Conservation (phyloP, 352 stramenopile genomes). For the Pythium aquatile region DNA sequence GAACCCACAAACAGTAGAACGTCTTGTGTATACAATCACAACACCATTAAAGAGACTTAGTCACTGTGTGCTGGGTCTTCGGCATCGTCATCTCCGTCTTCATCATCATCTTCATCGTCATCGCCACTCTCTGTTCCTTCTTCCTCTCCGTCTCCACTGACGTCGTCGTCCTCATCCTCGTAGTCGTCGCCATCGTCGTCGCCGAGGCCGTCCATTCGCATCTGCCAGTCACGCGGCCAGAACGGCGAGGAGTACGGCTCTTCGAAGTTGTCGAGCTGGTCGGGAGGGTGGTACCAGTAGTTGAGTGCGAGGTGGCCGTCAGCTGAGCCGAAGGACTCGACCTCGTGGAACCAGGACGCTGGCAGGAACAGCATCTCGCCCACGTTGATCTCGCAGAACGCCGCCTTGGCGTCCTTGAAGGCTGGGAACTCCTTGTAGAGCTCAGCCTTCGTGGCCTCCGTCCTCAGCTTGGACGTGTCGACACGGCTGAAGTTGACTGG, state of each 20-base stretch:
- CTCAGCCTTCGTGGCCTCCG: constrained; percentile 27
- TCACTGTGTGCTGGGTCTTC: constrained; percentile 9
- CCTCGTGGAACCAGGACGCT: constrained; percentile 97
- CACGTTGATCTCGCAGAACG: constrained; percentile 76
- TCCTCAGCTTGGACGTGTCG: constrained; percentile 48
- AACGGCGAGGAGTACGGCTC: constrained; percentile 78
- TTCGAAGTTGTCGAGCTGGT: constrained; percentile 53
- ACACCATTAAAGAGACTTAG: neutral
- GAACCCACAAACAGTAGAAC: neutral
- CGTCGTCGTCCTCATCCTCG: constrained; percentile 16
- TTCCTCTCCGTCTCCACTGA: neutral
- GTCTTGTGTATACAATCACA: neutral
- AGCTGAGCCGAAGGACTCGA: constrained; percentile 79
- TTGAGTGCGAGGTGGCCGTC: constrained; percentile 85
- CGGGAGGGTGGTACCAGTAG: constrained; percentile 89
- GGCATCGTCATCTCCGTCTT: constrained; percentile 3
- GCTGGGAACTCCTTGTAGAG: constrained; percentile 57
- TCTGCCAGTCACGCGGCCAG: constrained; percentile 66
- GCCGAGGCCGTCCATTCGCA: constrained; percentile 23
- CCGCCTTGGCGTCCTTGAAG: constrained; percentile 54
- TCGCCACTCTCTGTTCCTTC: constrained; percentile 4
- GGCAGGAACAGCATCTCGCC: constrained; percentile 97
- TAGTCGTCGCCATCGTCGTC: constrained; percentile 11
- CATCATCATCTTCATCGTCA: constrained; percentile 13
- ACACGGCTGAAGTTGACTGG: constrained; percentile 79